These are phyloP conservation scores for Castanea sativa DNA, from an alignment of 306 rosid species.

Conservation along the genomic window DNA sequence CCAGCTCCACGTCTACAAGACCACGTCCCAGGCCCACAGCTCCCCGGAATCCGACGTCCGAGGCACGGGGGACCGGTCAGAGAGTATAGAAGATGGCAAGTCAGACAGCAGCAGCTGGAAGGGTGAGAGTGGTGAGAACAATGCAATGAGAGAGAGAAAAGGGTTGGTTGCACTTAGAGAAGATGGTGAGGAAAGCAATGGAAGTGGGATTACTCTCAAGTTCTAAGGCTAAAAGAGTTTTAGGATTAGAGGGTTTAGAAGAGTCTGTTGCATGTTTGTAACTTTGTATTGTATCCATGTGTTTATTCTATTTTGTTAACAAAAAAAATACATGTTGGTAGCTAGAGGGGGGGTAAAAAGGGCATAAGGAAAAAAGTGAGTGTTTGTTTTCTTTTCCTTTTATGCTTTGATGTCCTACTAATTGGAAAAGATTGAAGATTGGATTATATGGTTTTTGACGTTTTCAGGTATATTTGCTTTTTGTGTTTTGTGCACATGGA, in stretches of 20 bases:
- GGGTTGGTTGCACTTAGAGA: slow-evolving; percentile 50
- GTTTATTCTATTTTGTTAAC: neutral
- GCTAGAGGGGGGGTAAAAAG: slow-evolving; percentile 25
- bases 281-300: neutral
- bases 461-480: neutral
- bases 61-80: slow-evolving; percentile 59
- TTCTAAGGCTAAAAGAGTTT: slow-evolving; percentile 43
- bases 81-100: slow-evolving; percentile 93
- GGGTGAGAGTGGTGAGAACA: slow-evolving; percentile 79
- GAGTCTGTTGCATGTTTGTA: slow-evolving; percentile 21
- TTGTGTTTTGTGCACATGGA: neutral
- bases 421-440: slow-evolving; percentile 12
- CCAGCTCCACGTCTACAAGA: slow-evolving; percentile 70
- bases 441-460: slow-evolving; percentile 20
- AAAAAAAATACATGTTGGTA: slow-evolving; percentile 8
- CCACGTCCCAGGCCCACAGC: slow-evolving; percentile 46
- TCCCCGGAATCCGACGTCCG: slow-evolving; percentile 57
- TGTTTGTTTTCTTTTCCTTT: slow-evolving; percentile 37
- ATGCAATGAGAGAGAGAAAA: slow-evolving; percentile 43
- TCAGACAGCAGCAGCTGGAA: slow-evolving; percentile 98
- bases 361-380: slow-evolving; percentile 46
- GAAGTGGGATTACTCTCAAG: slow-evolving; percentile 80
- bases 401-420: slow-evolving; percentile 16
- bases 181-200: slow-evolving; percentile 64
- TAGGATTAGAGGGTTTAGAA: slow-evolving; percentile 27